Base-by-base conservation (phyloP, 2,329 filamentous ascomycete genomes). In the Ophidiomyces ophidiicola region DNA sequence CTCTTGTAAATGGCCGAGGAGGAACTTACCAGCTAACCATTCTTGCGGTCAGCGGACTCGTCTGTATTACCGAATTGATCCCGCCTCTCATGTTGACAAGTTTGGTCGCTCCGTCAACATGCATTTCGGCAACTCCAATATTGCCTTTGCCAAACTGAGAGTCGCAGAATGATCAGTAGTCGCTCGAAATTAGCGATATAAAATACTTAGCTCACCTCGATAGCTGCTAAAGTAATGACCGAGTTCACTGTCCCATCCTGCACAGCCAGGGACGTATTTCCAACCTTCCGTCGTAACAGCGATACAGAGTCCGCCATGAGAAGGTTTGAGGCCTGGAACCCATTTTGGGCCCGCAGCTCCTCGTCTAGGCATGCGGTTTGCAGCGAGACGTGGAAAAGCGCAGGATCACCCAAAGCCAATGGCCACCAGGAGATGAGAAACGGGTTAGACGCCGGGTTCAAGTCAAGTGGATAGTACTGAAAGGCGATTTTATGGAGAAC, bases 381-480 rank as follows among this genome's bases (percentile, higher is more conserved):
- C 8, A 76, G 57, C 2, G 71, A 74, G 17, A 76, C 71, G 46
- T 76, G 70, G 39, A 76, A 76, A 1, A 76, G 48, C 3, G 70
- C 70, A 0, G 72, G 69, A 40, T 76, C 72, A 0, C 60, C 64
- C 0, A 76, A 59, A 0, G 72, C 71, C 1, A 70, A 58, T 0
- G 72, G 72, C 71, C 72, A 76, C 72, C 72, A 76, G 0, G 70
- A 74, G 5, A 73, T 56, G 12, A 76, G 55, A 44, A 76, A 76
- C 0, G 72, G 72, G 46, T 76, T 76, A 5, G 72, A 71, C 0
- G 53, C 53, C n/a, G 61, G 49, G 43, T 60, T 65, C 5, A 72
- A 55, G 36, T 76, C 72, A 14, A 74, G 57, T 0, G 72, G 72
- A 47, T 76, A 76, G 48, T 75, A 76, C 45, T 74, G 67, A 36